Evolutionary conservation across 1,139 yeast genomes (phyloP), one percentile per base, ranked within the genome.

Genomic region (Kluyveromyces sp.): DNA sequence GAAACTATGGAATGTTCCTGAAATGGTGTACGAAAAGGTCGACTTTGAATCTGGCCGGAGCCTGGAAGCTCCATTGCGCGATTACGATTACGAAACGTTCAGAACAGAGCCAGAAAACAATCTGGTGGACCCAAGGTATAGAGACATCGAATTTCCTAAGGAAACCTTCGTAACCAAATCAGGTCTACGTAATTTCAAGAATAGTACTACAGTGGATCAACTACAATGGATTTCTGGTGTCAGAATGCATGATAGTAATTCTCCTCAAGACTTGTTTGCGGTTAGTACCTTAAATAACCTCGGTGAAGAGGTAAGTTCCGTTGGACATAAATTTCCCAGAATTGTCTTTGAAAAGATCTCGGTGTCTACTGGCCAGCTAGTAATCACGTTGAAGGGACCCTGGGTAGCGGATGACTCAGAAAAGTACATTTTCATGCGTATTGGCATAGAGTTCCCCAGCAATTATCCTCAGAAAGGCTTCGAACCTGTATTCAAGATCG

Each of bases 141-240:
- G 43, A 15, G 52, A 51, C 12, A 49, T 53, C 18, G 60, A 52
- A 42, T 55, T 56, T 31, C 53, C 61, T 2, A 64, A 58, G 41
- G 72, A 67, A 44, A 59, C 56, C 1, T 66, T 68, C 42, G 68
- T 68, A 2, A 62, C 73, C 2, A 62, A 61, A 19, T 61, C 69
- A 17, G 69, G 70, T 3, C 39, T 56, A 19, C 40, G 41, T 7
- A 26, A 36, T 29, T 48, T 46, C 1, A 55, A 52, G 25, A 47
- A 47, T 7, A 47, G 50, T 45, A 64, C 58, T 42, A 74, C 76
- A 46, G 63, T 77, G 32, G 80, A 80, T 51, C 96, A 89, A 58
- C 68, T 92, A 48, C 80, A 83, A 52, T 92, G 98, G 98, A 82
- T 92, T 35, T 82, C 96, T 0, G 97, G 97, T 39, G 95, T 92